A percentile compares a stretch with the other conserved stretches of the same genome.
phyloP scores from a whole-genome alignment of 2,329 filamentous ascomycete genomes.

The Apiospora rasikravindrae region DNA sequence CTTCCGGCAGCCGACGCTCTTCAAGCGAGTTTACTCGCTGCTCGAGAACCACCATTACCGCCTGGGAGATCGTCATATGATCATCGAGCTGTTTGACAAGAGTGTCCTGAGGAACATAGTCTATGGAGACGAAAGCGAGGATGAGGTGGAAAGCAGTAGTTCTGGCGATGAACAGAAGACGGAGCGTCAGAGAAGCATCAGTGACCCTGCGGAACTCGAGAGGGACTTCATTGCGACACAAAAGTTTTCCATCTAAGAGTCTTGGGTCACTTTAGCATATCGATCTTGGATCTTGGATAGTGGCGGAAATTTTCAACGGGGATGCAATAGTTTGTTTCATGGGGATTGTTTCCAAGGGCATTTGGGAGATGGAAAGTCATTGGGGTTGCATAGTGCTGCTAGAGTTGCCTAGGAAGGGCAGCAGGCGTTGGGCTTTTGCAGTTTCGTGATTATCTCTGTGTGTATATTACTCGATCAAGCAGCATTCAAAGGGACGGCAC shows the following conservation, averaged over 20 bases:
- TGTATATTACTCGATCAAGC: conserved; percentile 11
- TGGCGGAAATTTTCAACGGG: background rate
- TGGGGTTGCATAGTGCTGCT: conserved; percentile 14
- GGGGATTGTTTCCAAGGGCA: background rate
- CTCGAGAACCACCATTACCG: conserved; percentile 90
- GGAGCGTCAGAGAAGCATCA: conserved; percentile 60
- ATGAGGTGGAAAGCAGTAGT: conserved; percentile 46
- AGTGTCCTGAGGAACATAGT: conserved; percentile 84
- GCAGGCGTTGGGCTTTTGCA: conserved; percentile 13
- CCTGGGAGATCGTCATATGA: conserved; percentile 83
- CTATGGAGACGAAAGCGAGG: conserved; percentile 65
- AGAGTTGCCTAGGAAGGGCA: conserved; percentile 6
- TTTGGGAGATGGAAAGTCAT: conserved; percentile 16
- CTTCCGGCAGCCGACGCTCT: conserved; percentile 79
- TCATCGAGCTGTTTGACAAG: conserved; percentile 94
- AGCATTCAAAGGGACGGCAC: conserved; percentile 12
- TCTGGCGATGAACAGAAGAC: conserved; percentile 59
- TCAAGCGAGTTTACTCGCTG: conserved; percentile 82
- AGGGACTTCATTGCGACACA: conserved; percentile 16
- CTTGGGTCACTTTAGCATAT: background rate
- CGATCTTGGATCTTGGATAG: conserved; percentile 1
- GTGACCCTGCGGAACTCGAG: conserved; percentile 44
- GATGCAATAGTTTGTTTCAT: background rate
- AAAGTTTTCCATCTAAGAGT: conserved; percentile 23
- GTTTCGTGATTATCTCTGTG: background rate